A percentile compares a stretch with the other conserved stretches of the same genome.
Evolutionary conservation across 75 land plant genomes (phyloP).

Genomic region (Ceratopteris richardii): DNA sequence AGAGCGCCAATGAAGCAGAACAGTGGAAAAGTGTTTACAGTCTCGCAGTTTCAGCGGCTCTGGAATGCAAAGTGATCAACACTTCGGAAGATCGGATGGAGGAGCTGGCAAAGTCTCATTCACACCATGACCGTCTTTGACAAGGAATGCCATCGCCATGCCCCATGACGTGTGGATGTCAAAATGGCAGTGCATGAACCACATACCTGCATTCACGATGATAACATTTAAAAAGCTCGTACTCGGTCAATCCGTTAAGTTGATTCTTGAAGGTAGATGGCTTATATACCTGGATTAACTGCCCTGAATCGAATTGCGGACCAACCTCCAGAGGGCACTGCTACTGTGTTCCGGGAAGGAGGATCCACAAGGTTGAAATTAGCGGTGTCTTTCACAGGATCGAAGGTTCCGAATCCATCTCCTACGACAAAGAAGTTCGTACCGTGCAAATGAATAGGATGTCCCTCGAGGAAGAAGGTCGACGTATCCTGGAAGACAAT

Average conservation of each 20-base stretch:
- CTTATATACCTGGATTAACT: slow-evolving; percentile 30
- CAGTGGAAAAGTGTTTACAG: too few relatives aligned
- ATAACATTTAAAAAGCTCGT: too few relatives aligned
- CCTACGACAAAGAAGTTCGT: slow-evolving; percentile 20
- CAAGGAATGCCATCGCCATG: slow-evolving; percentile 35
- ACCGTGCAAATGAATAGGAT: slow-evolving; percentile 29
- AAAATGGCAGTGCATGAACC: slow-evolving; percentile 47
- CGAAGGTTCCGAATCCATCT: slow-evolving; percentile 14
- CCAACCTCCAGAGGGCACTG: slow-evolving; percentile 26
- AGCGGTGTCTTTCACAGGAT: slow-evolving; percentile 14
- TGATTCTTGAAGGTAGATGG: too few relatives aligned
- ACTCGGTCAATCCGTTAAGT: too few relatives aligned
- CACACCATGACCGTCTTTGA: slow-evolving; percentile 29
- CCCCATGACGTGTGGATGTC: slow-evolving; percentile 42
- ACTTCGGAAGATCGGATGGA: slow-evolving; percentile 30
- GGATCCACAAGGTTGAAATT: slow-evolving; percentile 28
- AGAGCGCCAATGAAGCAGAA: too few relatives aligned
- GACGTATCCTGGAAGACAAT: slow-evolving; percentile 40
- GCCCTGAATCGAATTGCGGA: slow-evolving; percentile 21
- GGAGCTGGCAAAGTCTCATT: slow-evolving; percentile 26
- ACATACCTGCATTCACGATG: slow-evolving; percentile 10
- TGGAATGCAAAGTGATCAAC: too few relatives aligned
- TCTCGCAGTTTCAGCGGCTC: too few relatives aligned
- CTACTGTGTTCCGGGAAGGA: slow-evolving; percentile 21
- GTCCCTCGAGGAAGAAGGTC: slow-evolving; percentile 10